Percentiles rank a stretch among this genome's conserved stretches.
These are phyloP conservation scores for Rauvolfia tetraphylla DNA, from an alignment of 257 asterid genomes.

Conservation along the genomic window DNA sequence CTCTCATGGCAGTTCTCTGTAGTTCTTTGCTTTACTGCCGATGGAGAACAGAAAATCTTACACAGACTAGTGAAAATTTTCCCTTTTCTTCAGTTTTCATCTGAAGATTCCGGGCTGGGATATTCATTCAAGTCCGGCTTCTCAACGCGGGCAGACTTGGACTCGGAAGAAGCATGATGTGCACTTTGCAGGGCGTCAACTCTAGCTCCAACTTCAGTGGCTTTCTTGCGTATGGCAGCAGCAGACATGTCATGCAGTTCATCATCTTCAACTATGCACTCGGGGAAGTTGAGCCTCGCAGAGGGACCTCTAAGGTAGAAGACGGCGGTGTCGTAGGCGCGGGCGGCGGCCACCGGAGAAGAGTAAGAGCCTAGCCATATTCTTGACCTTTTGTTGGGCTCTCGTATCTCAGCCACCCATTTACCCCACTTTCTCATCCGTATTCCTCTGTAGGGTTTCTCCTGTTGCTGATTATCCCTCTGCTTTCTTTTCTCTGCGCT, in stretches of 20 bases:
- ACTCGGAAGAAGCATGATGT: not conserved
- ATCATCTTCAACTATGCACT: slow-evolving; percentile 36
- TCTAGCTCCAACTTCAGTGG: slow-evolving; percentile 84
- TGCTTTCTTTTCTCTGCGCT: slow-evolving; percentile 51
- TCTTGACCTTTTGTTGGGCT: slow-evolving; percentile 77
- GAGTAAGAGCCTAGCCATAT: slow-evolving; percentile 91
- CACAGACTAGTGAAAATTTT: not conserved
- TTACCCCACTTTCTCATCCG: slow-evolving; percentile 98
- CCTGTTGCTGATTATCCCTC: slow-evolving; percentile 29
- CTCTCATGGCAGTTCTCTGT: not conserved
- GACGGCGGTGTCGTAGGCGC: slow-evolving; percentile 88
- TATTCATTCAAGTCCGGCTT: slow-evolving; percentile 83
- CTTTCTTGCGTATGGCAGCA: slow-evolving; percentile 68
- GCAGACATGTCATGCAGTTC: slow-evolving; percentile 53
- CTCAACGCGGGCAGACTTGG: slow-evolving; percentile 32
- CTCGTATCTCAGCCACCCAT: slow-evolving; percentile 93
- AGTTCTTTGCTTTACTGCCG: not conserved
- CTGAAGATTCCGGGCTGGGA: slow-evolving; percentile 67
- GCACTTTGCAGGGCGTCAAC: slow-evolving; percentile 69
- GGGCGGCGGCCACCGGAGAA: slow-evolving; percentile 86
- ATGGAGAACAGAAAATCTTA: not conserved
- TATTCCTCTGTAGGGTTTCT: slow-evolving; percentile 76
- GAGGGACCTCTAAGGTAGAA: slow-evolving; percentile 75
- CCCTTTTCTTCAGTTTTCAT: slow-evolving; percentile 28
- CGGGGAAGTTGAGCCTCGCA: slow-evolving; percentile 86